A percentile compares a stretch with the other conserved stretches of the same genome.
Evolutionary conservation across 495 filamentous ascomycete genomes (phyloP).

Genomic region (Podospora anserina): DNA sequence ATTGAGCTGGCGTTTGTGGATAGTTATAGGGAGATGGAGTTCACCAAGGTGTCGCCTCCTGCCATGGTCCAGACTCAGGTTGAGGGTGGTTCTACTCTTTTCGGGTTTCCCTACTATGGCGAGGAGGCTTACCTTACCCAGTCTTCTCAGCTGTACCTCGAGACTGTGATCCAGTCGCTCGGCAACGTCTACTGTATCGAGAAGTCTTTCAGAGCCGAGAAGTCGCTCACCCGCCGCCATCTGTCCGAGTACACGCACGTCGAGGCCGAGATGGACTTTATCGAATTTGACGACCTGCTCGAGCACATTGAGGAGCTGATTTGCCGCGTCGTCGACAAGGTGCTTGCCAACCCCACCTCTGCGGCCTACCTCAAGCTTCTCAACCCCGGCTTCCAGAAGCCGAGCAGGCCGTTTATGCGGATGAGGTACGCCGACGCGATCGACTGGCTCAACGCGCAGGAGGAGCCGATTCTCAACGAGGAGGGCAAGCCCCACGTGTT

Average conservation of each 20-base stretch:
- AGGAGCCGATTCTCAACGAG: slow-evolving; percentile 78
- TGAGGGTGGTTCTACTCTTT: slow-evolving; percentile 92
- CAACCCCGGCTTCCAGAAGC: slow-evolving; percentile 83
- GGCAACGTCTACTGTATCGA: slow-evolving; percentile 97
- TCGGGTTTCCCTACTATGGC: slow-evolving; percentile 91
- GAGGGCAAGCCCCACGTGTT: slow-evolving; percentile 85
- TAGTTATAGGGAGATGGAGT: slow-evolving; percentile 72
- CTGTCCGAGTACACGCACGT: slow-evolving; percentile 96
- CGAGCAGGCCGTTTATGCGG: slow-evolving; percentile 82
- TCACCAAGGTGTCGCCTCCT: slow-evolving; percentile 86
- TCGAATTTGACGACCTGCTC: slow-evolving; percentile 90
- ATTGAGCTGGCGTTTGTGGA: slow-evolving; percentile 80
- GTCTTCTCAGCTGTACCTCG: slow-evolving; percentile 96
- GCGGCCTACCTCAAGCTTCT: slow-evolving; percentile 70
- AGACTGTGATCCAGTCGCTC: slow-evolving; percentile 85
- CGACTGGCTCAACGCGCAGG: slow-evolving; percentile 82
- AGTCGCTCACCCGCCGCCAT: slow-evolving; percentile 90
- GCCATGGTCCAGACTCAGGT: slow-evolving; percentile 99
- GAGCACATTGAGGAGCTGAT: slow-evolving; percentile 85
- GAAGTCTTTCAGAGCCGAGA: slow-evolving; percentile 97
- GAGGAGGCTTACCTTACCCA: slow-evolving; percentile 94
- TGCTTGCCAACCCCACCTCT: slow-evolving; percentile 67
- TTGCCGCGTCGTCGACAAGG: slow-evolving; percentile 75
- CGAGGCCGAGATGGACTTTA: slow-evolving; percentile 95
- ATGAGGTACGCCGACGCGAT: slow-evolving; percentile 97